Conservation (phyloP, 441 rosid genomes). For the Pelargonium myrrhifolium region DNA sequence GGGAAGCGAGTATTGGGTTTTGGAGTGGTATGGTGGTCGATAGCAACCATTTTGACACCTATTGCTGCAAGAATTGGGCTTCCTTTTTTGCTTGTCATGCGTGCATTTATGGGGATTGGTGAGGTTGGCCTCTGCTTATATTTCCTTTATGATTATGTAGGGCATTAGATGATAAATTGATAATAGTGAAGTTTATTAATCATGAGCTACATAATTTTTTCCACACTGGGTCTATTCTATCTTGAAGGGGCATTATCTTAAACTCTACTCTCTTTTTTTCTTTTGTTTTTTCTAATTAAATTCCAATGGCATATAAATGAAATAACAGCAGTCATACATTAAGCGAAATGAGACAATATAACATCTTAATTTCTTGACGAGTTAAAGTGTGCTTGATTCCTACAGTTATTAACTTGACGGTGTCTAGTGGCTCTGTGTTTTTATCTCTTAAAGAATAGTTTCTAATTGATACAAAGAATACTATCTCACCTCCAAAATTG, state of each 20-base stretch:
- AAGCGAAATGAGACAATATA: neutral
- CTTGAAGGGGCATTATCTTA: neutral
- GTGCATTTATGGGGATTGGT: constrained; percentile 98
- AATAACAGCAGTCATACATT: no score
- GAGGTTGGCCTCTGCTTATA: constrained; percentile 49
- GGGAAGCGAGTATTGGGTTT: constrained; percentile 87
- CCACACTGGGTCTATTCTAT: neutral
- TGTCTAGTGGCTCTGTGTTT: constrained; percentile 1
- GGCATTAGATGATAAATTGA: neutral
- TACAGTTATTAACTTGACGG: constrained; percentile 1
- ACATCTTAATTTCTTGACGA: neutral
- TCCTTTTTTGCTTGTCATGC: constrained; percentile 76
- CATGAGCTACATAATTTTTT: neutral
- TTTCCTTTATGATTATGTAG: neutral
- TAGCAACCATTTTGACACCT: constrained; percentile 90
- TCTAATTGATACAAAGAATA: neutral
- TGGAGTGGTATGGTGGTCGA: constrained; percentile 98
- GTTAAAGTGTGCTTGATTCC: neutral
- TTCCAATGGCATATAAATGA: no score
- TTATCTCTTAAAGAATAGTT: neutral
- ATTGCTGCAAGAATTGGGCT: constrained; percentile 87
- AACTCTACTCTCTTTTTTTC: no score
- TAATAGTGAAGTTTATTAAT: neutral
- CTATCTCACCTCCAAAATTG: neutral
- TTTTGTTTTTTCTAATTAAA: no score